Percentiles rank a stretch among this genome's conserved stretches.
Evolutionary conservation across 2,329 filamentous ascomycete genomes (phyloP).

Genomic region (Diaporthe vaccinii): DNA sequence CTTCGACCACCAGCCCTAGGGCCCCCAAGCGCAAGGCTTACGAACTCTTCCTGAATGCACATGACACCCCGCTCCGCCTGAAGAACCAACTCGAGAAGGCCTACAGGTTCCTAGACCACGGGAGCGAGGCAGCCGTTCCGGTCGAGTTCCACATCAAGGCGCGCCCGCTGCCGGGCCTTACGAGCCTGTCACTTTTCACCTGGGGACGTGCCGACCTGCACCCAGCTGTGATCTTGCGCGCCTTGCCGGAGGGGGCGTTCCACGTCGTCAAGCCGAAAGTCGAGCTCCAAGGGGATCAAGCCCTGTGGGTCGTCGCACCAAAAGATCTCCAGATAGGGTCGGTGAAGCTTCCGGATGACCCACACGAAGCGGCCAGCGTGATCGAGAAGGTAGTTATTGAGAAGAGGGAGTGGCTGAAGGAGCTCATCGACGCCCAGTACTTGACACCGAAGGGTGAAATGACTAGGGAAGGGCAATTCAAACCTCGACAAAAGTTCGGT

Average conservation of each 20-base stretch:
- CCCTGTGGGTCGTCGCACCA: neutral
- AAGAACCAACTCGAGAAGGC: neutral
- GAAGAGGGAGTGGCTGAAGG: neutral
- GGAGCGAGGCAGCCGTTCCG: neutral
- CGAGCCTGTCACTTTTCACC: neutral
- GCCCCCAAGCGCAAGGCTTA: neutral
- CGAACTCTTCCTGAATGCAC: neutral
- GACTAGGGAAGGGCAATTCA: neutral
- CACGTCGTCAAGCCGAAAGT: neutral
- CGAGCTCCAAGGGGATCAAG: neutral
- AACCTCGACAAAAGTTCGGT: neutral
- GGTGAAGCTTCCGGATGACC: neutral
- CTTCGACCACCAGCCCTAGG: rapidly evolving
- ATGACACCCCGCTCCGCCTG: constrained; percentile 13
- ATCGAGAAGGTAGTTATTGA: neutral
- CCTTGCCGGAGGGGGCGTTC: neutral
- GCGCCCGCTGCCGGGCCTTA: no score
- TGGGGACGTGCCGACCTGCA: neutral
- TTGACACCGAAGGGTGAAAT: neutral
- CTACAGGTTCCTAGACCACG: neutral
- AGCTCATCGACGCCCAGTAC: neutral
- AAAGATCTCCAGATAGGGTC: neutral
- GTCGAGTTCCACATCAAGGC: constrained; percentile 7
- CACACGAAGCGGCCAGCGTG: neutral
- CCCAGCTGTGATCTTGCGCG: constrained; percentile 2